Base-by-base conservation (phyloP, 192 early-diverging fungal species). In the Mortierella antarctica region DNA sequence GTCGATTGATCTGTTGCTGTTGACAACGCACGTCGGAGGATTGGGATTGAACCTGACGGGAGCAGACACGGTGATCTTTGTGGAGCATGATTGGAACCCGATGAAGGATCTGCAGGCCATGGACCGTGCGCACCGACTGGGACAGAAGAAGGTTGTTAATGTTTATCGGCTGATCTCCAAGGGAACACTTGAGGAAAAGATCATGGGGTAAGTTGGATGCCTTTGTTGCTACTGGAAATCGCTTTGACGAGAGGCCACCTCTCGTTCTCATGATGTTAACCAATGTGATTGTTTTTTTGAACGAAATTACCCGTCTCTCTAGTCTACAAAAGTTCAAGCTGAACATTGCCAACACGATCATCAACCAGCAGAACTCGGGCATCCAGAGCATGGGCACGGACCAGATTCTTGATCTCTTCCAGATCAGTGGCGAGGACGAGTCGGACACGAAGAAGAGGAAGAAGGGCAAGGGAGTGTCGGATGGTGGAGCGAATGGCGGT, bases 61-160 rank as follows among this genome's bases (percentile, higher is more conserved):
- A 7, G 98, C 98, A n/a, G 98, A 99, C 67, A 98, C 96, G 4
- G 98, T 99, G 0, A 97, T 99, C 42, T 98, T 99, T 89, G 94
- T 98, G 11, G 98, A 99, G 78, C 98, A 98, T 74, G 98, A 99
- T 72, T 99, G 97, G 92, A 99, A 99, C 75, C 98, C 98, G 7
- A 96, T 97, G 88, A 98, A 96, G 83, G 98, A 99, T 85, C 82
- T 98, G 65, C 98, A 99, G 82, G 98, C 98, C 2, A 98, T 98
- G 98, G 98, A 99, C 83, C 91, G 98, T 49, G 98, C 97, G 0
- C 98, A 99, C 84, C 93, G 98, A 40, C 92, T 99, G 62, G 98
- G 98, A 18, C 98, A 99, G 82, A 98, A 97, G 70, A 89, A 94
- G 42, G 95, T 96, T 6, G 98, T 99, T 12, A 98, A 98, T 82